Evolutionary conservation across 306 rosid species (phyloP), one percentile per base, ranked within the genome.

Genomic region (Prunus padus): DNA sequence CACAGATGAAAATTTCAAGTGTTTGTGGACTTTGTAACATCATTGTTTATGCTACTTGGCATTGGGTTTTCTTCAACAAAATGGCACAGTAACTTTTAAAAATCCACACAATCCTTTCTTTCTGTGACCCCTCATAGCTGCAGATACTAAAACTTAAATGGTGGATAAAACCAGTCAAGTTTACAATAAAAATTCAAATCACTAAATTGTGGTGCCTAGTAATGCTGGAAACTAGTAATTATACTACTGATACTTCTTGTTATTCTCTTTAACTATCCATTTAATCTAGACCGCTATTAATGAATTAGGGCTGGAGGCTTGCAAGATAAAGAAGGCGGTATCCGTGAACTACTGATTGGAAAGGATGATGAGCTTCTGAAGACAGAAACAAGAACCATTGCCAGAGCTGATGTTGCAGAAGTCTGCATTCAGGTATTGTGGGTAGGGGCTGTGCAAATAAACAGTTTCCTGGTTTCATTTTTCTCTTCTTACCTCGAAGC

Each of bases 341-440:
- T 81, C 44, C 86, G 97, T 61, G 99, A 95, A 76, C 85, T 95
- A 40, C 75, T 95, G 13, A 67, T 89, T 1, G 97, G 99, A 67
- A 95, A 92, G 86, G 93, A 95, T 69, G 99, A 95, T 11, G 97
- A 90, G 81, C 97, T 95, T 82, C 96, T 95, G n/a, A 81, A 85
- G 81, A 87, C 93, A 0, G 97, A 90, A 40, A 92, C 92, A n/a
- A 87, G 87, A 88, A 83, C 92, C 82, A 85, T 95, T 63, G 76
- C 97, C 16, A 79, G 99, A 78, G 85, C 90, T 33, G 97, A 95
- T 74, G 99, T 95, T 23, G 97, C 99, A 19, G 97, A 95, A 88
- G 93, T 90, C 61, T 85, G 96, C 82, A 54, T 95, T 87, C 97
- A 92, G 98, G 97, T 94, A 87, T 77, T 54, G 65, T 11, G 51